Evolutionary conservation across 306 rosid species (phyloP), one percentile per base, ranked within the genome.

Genomic region (Vigna reflexopilosa): DNA sequence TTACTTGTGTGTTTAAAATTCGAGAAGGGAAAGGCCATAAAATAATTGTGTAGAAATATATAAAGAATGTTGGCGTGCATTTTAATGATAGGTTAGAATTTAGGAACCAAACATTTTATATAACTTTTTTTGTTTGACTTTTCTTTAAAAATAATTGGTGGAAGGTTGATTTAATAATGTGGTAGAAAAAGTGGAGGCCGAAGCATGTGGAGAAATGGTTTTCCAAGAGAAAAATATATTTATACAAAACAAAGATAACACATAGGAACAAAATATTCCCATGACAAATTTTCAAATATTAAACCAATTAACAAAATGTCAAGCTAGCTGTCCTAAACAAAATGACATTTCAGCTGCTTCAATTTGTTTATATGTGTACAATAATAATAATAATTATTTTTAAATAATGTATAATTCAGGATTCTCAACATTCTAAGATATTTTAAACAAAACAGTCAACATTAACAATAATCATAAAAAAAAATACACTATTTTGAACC

Each of bases 61-160:
- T n/a, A 70, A 69, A 24, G 16, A 65, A 40, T 55, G 28, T 36
- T 72, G 61, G 67, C 67, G 68, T 73, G 80, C 77, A 73, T 78
- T 48, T 73, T 47, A 58, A 58, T 73, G 77, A 73, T 73, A 66
- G 71, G 15, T 70, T 32, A 47, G 32, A 26, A 24, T 6, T 58
- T 73, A 50, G 48, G 44, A 48, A 49, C 36, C 72, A 68, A 38
- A 57, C 69, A 45, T 65, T 47, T 57, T 19, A 69, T 69, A 55
- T 10, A 19, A n/a, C 4, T 14, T 32, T 28, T 72, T 79, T 81
- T 75, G 63, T 73, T 81, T 67, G 76, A 67, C 65, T 67, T 15
- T 22, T 10, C 3, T 59, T 32, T 3, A 34, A 4, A 34, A 34
- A 34, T 5, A 34, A 34, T 4, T 22, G 32, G 8, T 36, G 24